phyloP scores from a whole-genome alignment of 1,139 yeast genomes.

The Lodderomyces jiufengensis region DNA sequence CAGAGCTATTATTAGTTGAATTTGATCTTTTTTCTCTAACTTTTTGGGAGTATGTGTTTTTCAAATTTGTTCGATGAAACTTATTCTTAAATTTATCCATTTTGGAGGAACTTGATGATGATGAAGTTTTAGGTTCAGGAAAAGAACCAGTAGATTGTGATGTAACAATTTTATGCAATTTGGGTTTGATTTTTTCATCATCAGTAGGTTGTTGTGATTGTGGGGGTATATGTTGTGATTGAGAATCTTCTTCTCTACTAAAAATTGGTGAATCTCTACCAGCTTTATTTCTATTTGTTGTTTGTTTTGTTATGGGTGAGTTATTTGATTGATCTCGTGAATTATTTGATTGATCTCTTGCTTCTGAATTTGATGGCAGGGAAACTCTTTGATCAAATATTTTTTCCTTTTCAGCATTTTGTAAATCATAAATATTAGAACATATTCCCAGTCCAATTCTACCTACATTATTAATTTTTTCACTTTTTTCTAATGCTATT shows the following conservation, averaged over 20 bases:
- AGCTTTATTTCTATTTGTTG: too few species aligned
- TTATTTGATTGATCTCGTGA: background rate
- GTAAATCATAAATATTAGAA: constrained; percentile 12
- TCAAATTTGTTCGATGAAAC: constrained; percentile 8
- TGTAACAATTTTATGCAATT: constrained; percentile 10
- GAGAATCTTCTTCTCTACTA: constrained; percentile 1
- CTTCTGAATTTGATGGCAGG: background rate
- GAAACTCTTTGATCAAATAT: background rate
- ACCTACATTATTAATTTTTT: constrained; percentile 16
- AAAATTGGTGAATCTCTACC: constrained; percentile 2
- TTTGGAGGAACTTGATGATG: constrained; percentile 16
- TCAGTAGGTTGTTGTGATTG: constrained; percentile 1
- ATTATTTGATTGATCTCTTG: background rate
- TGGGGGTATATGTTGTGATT: background rate
- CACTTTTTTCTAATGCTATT: constrained; percentile 21
- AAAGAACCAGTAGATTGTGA: constrained; percentile 10
- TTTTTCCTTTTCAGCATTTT: background rate
- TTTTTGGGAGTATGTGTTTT: constrained; percentile 32
- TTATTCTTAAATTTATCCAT: constrained; percentile 19
- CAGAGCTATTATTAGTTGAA: constrained; percentile 15
- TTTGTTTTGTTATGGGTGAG: too few species aligned
- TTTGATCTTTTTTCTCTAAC: constrained; percentile 34
- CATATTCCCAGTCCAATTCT: constrained; percentile 23
- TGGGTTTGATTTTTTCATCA: constrained; percentile 4
- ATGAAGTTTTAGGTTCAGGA: constrained; percentile 6